Evolutionary conservation across 305 asterid species (phyloP), one percentile per base, ranked within the genome.

Genomic region (Fraxinus dipetala): DNA sequence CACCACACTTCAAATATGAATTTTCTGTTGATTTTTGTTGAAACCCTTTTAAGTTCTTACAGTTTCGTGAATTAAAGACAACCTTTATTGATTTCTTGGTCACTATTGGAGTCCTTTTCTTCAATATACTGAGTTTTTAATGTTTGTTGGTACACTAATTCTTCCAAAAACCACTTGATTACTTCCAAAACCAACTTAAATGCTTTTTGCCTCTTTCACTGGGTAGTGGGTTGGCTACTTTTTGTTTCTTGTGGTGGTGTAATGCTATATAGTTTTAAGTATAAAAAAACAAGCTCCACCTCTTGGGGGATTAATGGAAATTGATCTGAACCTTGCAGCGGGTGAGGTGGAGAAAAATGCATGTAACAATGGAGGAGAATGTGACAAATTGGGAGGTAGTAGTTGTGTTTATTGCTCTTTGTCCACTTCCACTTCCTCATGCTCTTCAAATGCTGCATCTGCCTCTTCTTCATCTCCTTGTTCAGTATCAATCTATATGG

Each of bases 321-420:
- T 93, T 91, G 97, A 94, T 92, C 91, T 95, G 87, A 95, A 95
- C 88, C 88, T 92, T 88, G 95, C 88, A 78, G 93, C 85, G 86
- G 84, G 84, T 88, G 94, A 87, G 90, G 92, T 82, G 88, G 92
- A 80, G 87, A 87, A 87, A 85, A 90, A 82, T 87, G 91, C 90
- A 87, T 89, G 92, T 76, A 82, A 80, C 16, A 83, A 85, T 84
- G 90, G 86, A 83, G 95, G 88, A 67, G 91, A 94, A 89, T 90
- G 98, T 90, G 95, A 87, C 61, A 90, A 88, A 79, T 84, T 85
- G 80, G 96, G 86, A 74, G 78, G 87, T 79, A 85, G 86, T 81
- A 77, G 85, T 72, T 85, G 90, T 86, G 92, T 85, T 89, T 77
- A 83, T 84, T 89, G 89, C 48, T 84, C 87, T 88, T 85, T 87